These are phyloP conservation scores for Capsicum chinense DNA, from an alignment of 257 asterid species.

Conservation along the genomic window DNA sequence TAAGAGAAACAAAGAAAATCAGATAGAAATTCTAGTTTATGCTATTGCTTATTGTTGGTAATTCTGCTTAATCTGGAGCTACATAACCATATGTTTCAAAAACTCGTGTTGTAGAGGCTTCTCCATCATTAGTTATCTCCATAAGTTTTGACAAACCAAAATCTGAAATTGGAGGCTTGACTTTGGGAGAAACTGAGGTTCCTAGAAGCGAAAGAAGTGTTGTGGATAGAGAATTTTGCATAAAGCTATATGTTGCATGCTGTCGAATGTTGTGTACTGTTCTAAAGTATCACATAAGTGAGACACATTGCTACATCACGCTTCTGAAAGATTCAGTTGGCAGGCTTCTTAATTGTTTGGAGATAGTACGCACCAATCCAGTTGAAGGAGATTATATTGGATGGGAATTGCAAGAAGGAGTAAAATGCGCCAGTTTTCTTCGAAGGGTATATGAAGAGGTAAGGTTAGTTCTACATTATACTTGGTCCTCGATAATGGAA, in stretches of 20 bases:
- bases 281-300: constrained; percentile 79
- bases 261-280: constrained; percentile 73
- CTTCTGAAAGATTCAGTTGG: constrained; percentile 80
- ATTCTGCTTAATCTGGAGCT: constrained; percentile 84
- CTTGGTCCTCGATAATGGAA: constrained; percentile 18
- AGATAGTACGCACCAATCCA: constrained; percentile 49
- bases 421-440: constrained; percentile 75
- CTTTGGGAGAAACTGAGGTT: no score
- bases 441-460: constrained; percentile 97
- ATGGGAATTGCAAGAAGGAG: constrained; percentile 77
- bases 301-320: constrained; percentile 59
- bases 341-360: constrained; percentile 81
- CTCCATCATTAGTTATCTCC: constrained; percentile 72
- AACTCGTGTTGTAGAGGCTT: constrained; percentile 87
- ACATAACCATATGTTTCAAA: constrained; percentile 95
- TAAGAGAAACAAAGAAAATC: constrained; percentile 35
- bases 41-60: neutral
- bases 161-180: constrained; percentile 57
- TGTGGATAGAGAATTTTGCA: no score
- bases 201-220: no score
- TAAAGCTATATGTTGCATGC: constrained; percentile 25
- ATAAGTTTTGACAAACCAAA: constrained; percentile 94
- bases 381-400: constrained; percentile 42
- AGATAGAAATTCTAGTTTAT: constrained; percentile 15
- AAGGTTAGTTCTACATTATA: constrained; percentile 34